Conservation (phyloP, 371 early-diverging fungal genomes). For the Cokeromyces recurvatus region DNA sequence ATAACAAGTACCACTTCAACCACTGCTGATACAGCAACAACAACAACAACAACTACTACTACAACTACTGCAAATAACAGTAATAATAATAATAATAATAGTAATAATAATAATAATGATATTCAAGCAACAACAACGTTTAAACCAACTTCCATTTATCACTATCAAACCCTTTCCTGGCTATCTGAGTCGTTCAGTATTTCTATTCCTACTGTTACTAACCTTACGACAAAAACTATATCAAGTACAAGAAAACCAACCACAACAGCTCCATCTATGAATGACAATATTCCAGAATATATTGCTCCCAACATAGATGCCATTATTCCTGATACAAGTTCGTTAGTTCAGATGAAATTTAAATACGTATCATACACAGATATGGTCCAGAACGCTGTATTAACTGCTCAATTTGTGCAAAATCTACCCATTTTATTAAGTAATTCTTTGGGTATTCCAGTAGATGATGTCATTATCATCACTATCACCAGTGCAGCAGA, state of each 20-base stretch:
- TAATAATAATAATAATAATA: background rate
- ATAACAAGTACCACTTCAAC: background rate
- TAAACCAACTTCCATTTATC: slow-evolving; percentile 23
- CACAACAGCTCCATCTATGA: background rate
- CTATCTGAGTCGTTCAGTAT: slow-evolving; percentile 24
- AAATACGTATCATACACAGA: slow-evolving; percentile 34
- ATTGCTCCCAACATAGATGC: slow-evolving; percentile 47
- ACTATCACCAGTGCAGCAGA: slow-evolving; percentile 21
- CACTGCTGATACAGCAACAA: background rate
- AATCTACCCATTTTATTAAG: slow-evolving; percentile 30
- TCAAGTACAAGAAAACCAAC: background rate
- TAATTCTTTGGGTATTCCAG: slow-evolving; percentile 18
- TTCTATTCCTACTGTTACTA: slow-evolving; percentile 27
- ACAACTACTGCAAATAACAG: background rate
- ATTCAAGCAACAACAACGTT: background rate
- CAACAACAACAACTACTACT: background rate
- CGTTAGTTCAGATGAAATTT: slow-evolving; percentile 36
- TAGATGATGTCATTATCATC: slow-evolving; percentile 44
- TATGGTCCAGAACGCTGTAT: slow-evolving; percentile 39
- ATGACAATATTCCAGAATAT: slow-evolving; percentile 26
- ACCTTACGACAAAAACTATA: background rate
- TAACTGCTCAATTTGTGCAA: slow-evolving; percentile 47
- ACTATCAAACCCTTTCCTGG: slow-evolving; percentile 27
- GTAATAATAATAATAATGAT: background rate
- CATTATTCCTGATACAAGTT: slow-evolving; percentile 38